Evolutionary conservation across 441 rosid species (phyloP), one percentile per base, ranked within the genome.

Genomic region (Codiaeum variegatum): DNA sequence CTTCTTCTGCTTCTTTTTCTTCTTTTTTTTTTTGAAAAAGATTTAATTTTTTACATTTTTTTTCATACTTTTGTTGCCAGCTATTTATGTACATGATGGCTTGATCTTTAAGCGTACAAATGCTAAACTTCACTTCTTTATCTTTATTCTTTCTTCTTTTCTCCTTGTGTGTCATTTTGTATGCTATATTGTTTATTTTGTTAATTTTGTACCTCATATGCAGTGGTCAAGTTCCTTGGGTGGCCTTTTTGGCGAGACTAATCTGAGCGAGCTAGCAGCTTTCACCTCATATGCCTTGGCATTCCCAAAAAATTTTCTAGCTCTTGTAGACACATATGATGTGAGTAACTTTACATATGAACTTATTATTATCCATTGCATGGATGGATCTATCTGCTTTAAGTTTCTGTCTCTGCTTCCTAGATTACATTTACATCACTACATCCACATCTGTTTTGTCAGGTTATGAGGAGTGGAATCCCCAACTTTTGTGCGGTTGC

Each of bases 401-500:
- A 67, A 36, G 69, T 58, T 59, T 72, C 31, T 54, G 32, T 56
- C 40, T 36, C 67, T 56, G 60, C 67, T 76, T 66, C 63, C 58
- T 16, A 32, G 15, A 55, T 18, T 32, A 32, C 19, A 28, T 28
- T 69, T 46, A 56, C 73, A 56, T 55, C 52, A 64, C n/a, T 72
- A 44, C 75, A 46, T 80, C 59, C 51, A 21, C 24, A 21, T 62
- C 29, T 36, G 46, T 67, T 66, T 73, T 78, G 66, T 51, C 81
- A 94, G 99, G 99, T 92, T 71, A 86, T 87, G 77, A 87, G 91
- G 81, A 92, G 97, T 79, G 96, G 97, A 67, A 76, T 92, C 64
- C 97, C 97, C 5, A 92, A 92, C 87, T 92, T 89, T 73, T 90
- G 93, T 81, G 96, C 96, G 8, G 94, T 92, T 80, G 93, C 97